Base-by-base conservation (phyloP, 192 early-diverging fungal genomes). In the Coemansia sp. region DNA sequence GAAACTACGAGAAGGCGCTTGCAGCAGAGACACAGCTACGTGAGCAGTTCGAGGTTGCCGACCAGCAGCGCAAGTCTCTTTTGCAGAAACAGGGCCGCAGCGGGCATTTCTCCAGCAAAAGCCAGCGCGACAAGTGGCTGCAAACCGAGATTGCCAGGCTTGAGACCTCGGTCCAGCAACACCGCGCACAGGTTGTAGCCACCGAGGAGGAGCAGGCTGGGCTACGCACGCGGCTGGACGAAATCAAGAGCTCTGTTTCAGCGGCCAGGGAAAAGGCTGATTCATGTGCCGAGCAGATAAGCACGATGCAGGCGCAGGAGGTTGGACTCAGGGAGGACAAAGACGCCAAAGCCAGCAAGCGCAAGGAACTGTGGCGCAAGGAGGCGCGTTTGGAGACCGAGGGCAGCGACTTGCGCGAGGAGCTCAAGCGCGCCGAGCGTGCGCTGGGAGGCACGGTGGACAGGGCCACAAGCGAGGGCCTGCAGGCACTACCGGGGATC, bases 321-420 rank as follows among this genome's bases (percentile, higher is more conserved):
- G 31, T 35, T 7, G 61, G 70, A 59, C 62, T 84, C 7, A 77
- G 66, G 59, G 77, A 79, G 55, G 74, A 76, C 4, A 63, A 63
- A n/a, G 83, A 81, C 21, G 34, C 37, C 18, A 71, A 79, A 34
- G 60, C 61, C 59, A 71, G 68, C 51, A 49, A 69, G 56, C 78
- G 83, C 70, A 93, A 91, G 77, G 89, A 91, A 58, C 59, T 91
- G 8, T 99, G 97, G 97, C 87, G 94, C 63, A 90, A 93, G 62
- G 95, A 96, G 64, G 88, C 90, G 15, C 79, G 87, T 37, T 58
- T 89, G 45, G 89, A 88, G 58, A 85, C 87, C 3, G 83, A 86
- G 25, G 45, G 88, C 29, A 85, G 87, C 39, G 90, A 89, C 34
- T 71, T 87, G 37, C 85, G 88, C 43, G 89, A 93, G 45, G 92